Percentiles rank a stretch among this genome's conserved stretches.
Conservation (phyloP, 202 grass and related monocot genomes). For the Setaria viridis region DNA sequence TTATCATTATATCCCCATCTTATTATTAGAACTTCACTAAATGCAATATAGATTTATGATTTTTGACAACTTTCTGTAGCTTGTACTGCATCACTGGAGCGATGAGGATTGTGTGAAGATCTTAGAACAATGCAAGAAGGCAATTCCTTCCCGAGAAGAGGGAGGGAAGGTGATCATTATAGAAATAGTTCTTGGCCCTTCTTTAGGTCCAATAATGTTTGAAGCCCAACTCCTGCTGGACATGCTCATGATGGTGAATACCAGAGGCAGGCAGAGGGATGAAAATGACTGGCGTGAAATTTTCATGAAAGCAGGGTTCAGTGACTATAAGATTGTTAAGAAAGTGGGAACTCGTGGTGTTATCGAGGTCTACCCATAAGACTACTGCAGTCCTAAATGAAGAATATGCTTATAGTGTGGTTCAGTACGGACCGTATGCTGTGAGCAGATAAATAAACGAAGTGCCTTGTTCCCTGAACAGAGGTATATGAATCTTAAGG, state of each 20-base stretch:
- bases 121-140: constrained; percentile 49
- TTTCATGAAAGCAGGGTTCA: no score
- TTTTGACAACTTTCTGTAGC: background rate
- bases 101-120: constrained; percentile 49
- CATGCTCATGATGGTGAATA: constrained; percentile 48
- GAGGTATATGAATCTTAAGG: no score
- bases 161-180: constrained; percentile 61
- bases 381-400: no score
- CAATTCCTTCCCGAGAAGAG: constrained; percentile 40
- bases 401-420: no score
- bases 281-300: no score
- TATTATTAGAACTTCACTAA: no score
- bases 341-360: no score
- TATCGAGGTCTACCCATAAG: no score
- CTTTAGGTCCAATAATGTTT: background rate
- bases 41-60: background rate
- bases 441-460: no score
- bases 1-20: background rate
- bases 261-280: background rate
- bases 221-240: constrained; percentile 52
- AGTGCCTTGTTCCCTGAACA: no score
- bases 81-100: constrained; percentile 49
- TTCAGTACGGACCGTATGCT: no score
- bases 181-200: constrained; percentile 34
- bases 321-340: no score